These are phyloP conservation scores for Naganishia kalamii DNA, from an alignment of 768 basidiomycete species.

Conservation along the genomic window DNA sequence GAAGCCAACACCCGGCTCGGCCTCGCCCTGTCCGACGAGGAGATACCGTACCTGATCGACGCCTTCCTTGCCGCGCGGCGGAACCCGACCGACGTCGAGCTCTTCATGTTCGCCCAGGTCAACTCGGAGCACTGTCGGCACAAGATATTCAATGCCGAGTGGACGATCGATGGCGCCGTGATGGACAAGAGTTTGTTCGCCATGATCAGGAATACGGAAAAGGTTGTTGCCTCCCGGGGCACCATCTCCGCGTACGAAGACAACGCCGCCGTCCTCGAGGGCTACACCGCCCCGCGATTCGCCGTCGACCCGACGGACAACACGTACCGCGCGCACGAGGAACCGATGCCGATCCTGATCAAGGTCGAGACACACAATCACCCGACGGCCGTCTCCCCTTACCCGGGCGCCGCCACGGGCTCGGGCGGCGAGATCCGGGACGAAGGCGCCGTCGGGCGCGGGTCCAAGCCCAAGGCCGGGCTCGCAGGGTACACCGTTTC, in stretches of 20 bases:
- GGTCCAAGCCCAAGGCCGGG: slow-evolving; percentile 94
- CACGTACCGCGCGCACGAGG: slow-evolving; percentile 56
- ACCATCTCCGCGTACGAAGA: slow-evolving; percentile 97
- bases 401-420: slow-evolving; percentile 96
- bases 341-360: slow-evolving; percentile 80
- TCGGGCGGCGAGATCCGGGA: slow-evolving; percentile 98
- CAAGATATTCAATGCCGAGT: slow-evolving; percentile 98
- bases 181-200: slow-evolving; percentile 75
- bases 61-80: slow-evolving; percentile 78
- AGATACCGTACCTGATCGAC: slow-evolving; percentile 84
- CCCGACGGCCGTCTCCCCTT: slow-evolving; percentile 96
- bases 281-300: slow-evolving; percentile 69
- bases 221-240: slow-evolving; percentile 57
- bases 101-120: slow-evolving; percentile 99
- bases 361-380: slow-evolving; percentile 99
- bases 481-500: slow-evolving; percentile 87
- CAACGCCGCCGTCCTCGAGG: slow-evolving; percentile 90
- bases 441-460: slow-evolving; percentile 90
- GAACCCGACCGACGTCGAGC: slow-evolving; percentile 90
- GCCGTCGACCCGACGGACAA: slow-evolving; percentile 49
- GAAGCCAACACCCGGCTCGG: slow-evolving; percentile 77
- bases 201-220: slow-evolving; percentile 96
- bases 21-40: slow-evolving; percentile 79
- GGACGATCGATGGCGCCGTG: slow-evolving; percentile 71
- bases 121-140: slow-evolving; percentile 99